Conservation (phyloP, 2,329 filamentous ascomycete genomes). For the Cladosporium oxysporum region DNA sequence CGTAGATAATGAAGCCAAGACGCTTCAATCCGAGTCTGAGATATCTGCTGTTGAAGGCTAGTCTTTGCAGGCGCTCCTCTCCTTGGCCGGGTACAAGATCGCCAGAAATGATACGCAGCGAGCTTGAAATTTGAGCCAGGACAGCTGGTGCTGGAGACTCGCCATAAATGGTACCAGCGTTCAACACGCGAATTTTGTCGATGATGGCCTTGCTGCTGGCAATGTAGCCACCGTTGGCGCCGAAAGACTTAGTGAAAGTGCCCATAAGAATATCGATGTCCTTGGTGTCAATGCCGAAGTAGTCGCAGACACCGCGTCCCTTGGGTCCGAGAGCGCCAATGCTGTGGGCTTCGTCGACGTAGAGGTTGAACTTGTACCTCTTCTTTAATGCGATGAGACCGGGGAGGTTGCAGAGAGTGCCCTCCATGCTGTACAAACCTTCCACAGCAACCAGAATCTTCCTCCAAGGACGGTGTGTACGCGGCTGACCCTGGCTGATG, state of each 20-base stretch:
- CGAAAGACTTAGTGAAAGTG: constrained; percentile 96
- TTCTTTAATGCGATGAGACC: constrained; percentile 83
- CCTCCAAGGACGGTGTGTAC: constrained; percentile 98
- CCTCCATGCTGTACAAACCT: constrained; percentile 98
- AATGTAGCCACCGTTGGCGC: constrained; percentile 95
- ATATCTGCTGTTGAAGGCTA: constrained; percentile 98
- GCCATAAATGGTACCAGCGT: constrained; percentile 82
- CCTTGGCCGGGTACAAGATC: constrained; percentile 88
- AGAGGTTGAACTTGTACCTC: constrained; percentile 96
- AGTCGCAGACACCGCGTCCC: constrained; percentile 94
- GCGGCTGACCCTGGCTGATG: constrained; percentile 94
- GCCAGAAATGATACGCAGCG: constrained; percentile 84
- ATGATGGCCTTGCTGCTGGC: constrained; percentile 87
- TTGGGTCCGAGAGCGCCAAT: constrained; percentile 86
- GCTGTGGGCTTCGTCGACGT: constrained; percentile 95
- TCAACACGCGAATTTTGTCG: constrained; percentile 83
- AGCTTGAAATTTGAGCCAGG: constrained; percentile 84
- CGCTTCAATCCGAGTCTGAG: constrained; percentile 97
- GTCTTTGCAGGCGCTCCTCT: constrained; percentile 89
- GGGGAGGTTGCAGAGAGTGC: constrained; percentile 97
- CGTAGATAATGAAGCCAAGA: constrained; percentile 93
- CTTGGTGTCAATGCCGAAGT: constrained; percentile 84
- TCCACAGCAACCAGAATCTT: constrained; percentile 97
- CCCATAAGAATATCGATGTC: constrained; percentile 97
- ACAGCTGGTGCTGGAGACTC: constrained; percentile 87